Evolutionary conservation across 1,284 basidiomycete genomes (phyloP), one percentile per base, ranked within the genome.

Genomic region (Singerocomus inundabilis): DNA sequence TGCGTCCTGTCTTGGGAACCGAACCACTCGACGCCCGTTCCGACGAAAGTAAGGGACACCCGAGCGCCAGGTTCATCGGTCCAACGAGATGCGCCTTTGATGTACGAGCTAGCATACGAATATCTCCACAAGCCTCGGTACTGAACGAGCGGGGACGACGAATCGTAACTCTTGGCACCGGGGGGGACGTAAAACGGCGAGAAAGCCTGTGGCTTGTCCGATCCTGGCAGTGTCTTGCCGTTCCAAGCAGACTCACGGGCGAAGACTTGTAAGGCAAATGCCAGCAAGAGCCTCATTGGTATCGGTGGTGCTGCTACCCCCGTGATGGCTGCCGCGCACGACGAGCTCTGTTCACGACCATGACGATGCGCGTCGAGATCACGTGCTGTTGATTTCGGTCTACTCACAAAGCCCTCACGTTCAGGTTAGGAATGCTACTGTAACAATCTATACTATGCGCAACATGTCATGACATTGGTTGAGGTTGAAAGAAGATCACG

Each of bases 21-120:
- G 58, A 88, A 90, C 80, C 83, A 85, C 68, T 90, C 87, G 56
- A 91, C 75, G 2, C 85, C 85, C 10, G 82, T 84, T 10, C 87
- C 86, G 21, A 70, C 72, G 67, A 90, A 89, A 2, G 73, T 72
- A 66, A 88, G 78, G 5, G 72, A 71, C 40, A 79, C 71, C 11
- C 77, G 69, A n/a, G 85, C 81, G 42, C 74, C 75, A 15, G 67
- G 64, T 39, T 76, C 64, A 12, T 70, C 67, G 0, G 82, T 82
- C 59, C 72, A 75, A 24, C 73, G 76, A 18, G 81, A 66, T 10
- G 79, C 77, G n/a, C 77, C 72, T 24, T 74, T 67, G 36, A 80
- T 64, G 56, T 79, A 84, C 30, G 70, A 65, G 1, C 67, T 61
- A 0, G 82, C 82, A 57, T 73, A 81, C 2, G 72, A 66, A 28